A percentile compares a stretch with the other conserved stretches of the same genome.
phyloP scores from a whole-genome alignment of 768 basidiomycete genomes.

The Lyophyllum shimeji region DNA sequence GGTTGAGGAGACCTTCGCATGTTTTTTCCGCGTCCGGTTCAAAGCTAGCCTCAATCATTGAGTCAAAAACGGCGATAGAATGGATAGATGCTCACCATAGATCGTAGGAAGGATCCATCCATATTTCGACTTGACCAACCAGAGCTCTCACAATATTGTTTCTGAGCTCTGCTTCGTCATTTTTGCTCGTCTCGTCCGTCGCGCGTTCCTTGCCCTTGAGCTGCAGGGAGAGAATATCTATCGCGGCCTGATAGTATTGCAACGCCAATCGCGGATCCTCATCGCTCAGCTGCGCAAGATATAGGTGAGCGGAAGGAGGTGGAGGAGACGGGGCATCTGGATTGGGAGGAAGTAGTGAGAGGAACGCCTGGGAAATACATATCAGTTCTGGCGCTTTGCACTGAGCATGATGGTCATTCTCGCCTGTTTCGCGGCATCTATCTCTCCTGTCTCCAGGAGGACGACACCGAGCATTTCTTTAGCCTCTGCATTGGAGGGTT shows the following conservation, averaged over 20 bases:
- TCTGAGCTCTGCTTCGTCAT: slow-evolving; percentile 60
- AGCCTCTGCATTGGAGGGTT: slow-evolving; percentile 63
- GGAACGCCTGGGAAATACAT: slow-evolving; percentile 52
- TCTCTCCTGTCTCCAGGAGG: slow-evolving; percentile 76
- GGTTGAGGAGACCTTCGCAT: slow-evolving; percentile 73
- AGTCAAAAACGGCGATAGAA: neutral
- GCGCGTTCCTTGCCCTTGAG: slow-evolving; percentile 76
- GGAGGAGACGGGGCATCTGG: slow-evolving; percentile 58
- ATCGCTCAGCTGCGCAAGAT: slow-evolving; percentile 84
- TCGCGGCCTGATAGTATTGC: slow-evolving; percentile 76
- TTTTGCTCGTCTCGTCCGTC: slow-evolving; percentile 31
- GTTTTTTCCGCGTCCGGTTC: slow-evolving; percentile 79
- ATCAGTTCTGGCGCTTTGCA: neutral
- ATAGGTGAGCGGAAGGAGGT: slow-evolving; percentile 80
- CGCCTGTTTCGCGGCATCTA: slow-evolving; percentile 70
- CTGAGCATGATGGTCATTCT: slow-evolving; percentile 15
- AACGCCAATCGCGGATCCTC: slow-evolving; percentile 74
- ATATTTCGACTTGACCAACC: slow-evolving; percentile 89
- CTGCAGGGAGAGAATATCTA: slow-evolving; percentile 64
- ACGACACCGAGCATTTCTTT: slow-evolving; percentile 81
- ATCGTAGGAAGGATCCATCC: slow-evolving; percentile 92
- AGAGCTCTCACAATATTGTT: slow-evolving; percentile 76
- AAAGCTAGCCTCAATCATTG: slow-evolving; percentile 46
- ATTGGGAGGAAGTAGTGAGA: slow-evolving; percentile 58
- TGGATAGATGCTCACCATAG: slow-evolving; percentile 59